Conservation (phyloP, 345 rosid species). For the Passiflora organensis region DNA sequence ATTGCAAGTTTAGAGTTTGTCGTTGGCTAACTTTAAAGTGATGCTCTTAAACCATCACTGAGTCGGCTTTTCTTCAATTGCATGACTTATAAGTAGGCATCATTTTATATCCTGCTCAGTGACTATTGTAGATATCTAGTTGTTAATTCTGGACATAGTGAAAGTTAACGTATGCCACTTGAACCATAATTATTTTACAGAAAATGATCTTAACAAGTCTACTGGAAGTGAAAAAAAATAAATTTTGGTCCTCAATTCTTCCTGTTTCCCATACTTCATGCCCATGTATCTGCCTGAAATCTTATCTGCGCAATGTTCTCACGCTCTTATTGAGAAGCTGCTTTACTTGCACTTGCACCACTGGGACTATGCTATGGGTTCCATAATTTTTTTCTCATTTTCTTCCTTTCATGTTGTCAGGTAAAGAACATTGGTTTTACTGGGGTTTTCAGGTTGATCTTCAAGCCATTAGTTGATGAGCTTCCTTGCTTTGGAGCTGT, state of each 20-base stretch:
- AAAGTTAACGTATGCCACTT: background rate
- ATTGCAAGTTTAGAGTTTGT: background rate
- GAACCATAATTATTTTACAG: background rate
- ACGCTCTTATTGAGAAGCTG: too few species aligned
- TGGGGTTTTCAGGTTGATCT: slow-evolving; percentile 97
- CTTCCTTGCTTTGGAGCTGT: slow-evolving; percentile 99
- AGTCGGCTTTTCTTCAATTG: too few species aligned
- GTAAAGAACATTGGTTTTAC: slow-evolving; percentile 95
- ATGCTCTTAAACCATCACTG: too few species aligned
- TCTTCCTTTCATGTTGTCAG: slow-evolving; percentile 37
- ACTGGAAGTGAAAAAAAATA: background rate
- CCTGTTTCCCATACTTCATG: background rate
- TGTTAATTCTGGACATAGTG: background rate
- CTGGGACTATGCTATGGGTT: too few species aligned
- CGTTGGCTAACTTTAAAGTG: too few species aligned
- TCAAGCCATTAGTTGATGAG: slow-evolving; percentile 87
- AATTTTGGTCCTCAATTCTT: background rate
- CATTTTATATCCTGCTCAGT: too few species aligned
- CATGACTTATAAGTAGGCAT: too few species aligned
- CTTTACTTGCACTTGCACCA: too few species aligned
- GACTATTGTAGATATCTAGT: background rate
- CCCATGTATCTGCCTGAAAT: background rate
- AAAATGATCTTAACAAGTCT: background rate
- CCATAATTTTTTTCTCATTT: background rate
- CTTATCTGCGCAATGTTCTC: background rate